phyloP scores from a whole-genome alignment of 257 asterid species.

The Nicotiana tabacum region DNA sequence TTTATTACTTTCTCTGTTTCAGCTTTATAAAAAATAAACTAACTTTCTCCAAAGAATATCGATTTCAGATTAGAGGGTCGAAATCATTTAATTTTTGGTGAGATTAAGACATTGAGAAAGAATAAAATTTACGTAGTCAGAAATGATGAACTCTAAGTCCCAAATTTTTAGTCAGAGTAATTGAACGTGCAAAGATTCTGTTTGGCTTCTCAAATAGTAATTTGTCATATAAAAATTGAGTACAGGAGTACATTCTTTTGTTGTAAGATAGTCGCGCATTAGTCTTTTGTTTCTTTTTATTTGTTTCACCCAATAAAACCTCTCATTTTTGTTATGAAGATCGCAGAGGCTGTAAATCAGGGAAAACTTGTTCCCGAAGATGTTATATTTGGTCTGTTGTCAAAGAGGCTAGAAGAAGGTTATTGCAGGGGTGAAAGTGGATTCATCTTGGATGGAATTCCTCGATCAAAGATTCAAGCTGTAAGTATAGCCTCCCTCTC shows the following conservation, averaged over 20 bases:
- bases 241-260: background rate
- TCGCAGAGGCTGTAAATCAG: slow-evolving; percentile 65
- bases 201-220: background rate
- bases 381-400: slow-evolving; percentile 69
- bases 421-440: slow-evolving; percentile 81
- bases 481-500: slow-evolving; percentile 34
- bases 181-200: too few relatives aligned
- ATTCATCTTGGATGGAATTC: slow-evolving; percentile 87
- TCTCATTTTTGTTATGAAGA: slow-evolving; percentile 27
- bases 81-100: background rate
- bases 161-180: too few relatives aligned
- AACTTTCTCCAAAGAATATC: too few relatives aligned
- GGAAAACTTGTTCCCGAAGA: slow-evolving; percentile 83
- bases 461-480: slow-evolving; percentile 80
- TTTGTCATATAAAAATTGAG: background rate
- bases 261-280: too few relatives aligned
- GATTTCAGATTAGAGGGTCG: background rate
- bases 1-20: background rate
- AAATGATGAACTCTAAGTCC: background rate
- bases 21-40: background rate
- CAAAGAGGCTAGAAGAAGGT: slow-evolving; percentile 90
- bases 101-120: background rate
- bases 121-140: background rate
- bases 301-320: background rate
- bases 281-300: background rate